Percentiles rank a stretch among this genome's conserved stretches.
Evolutionary conservation across 2,329 filamentous ascomycete genomes (phyloP).

Genomic region (Diplodia intermedia): DNA sequence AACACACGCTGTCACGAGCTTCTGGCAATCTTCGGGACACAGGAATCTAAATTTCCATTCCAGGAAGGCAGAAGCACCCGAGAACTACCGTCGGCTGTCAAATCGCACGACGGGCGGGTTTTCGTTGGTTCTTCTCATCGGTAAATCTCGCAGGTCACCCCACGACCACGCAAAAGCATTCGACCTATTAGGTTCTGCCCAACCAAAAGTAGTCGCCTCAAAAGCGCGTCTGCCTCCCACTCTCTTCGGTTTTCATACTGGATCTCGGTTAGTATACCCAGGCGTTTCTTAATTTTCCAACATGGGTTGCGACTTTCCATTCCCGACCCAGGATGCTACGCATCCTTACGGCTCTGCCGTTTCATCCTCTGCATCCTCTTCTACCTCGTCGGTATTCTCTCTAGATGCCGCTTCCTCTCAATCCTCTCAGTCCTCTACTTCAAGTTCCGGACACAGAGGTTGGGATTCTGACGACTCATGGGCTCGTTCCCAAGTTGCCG

Average conservation of each 20-base stretch:
- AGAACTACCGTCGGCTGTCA: conserved; percentile 33
- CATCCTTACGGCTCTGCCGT: conserved; percentile 73
- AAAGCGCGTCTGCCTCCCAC: conserved; percentile 34
- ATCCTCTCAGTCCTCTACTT: conserved; percentile 60
- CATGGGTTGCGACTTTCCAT: conserved; percentile 48
- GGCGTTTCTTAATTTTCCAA: conserved; percentile 37
- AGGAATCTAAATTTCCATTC: conserved; percentile 8
- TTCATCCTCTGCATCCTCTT: conserved; percentile 77
- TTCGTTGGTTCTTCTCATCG: conserved; percentile 50
- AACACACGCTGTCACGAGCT: conserved; percentile 26
- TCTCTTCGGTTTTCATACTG: conserved; percentile 32
- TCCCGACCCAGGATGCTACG: conserved; percentile 39
- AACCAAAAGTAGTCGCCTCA: conserved; percentile 33
- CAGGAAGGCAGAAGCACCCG: conserved; percentile 31
- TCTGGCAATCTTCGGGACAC: conserved; percentile 28
- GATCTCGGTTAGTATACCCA: conserved; percentile 32
- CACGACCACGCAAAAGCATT: conserved; percentile 40
- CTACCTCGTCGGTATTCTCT: conserved; percentile 79
- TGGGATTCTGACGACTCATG: conserved; percentile 52
- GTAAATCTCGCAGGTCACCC: conserved; percentile 49
- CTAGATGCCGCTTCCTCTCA: conserved; percentile 69
- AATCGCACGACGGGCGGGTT: conserved; percentile 46
- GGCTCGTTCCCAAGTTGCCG: conserved; percentile 38
- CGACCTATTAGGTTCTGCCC: conserved; percentile 34
- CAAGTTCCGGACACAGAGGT: conserved; percentile 63